These are phyloP conservation scores for Trichosporon ovoides DNA, from an alignment of 1,284 basidiomycete species.

Conservation along the genomic window DNA sequence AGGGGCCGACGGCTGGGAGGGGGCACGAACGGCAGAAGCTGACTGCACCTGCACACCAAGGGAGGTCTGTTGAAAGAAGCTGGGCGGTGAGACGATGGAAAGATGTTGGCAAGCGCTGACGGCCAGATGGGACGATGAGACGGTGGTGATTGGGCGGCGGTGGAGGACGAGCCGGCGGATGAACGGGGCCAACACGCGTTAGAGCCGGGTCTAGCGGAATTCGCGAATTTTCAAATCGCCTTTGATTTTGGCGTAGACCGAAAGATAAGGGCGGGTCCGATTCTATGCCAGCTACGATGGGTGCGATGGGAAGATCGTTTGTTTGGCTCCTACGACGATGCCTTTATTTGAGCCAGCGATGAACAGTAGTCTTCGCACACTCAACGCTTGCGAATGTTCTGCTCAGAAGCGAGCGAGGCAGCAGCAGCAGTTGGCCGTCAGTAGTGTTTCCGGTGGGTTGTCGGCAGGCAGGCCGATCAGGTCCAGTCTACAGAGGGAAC, in stretches of 20 bases:
- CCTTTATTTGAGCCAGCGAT: neutral
- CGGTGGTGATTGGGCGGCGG: neutral
- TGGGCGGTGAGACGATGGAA: neutral
- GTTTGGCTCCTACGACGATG: neutral
- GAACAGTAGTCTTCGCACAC: too few relatives aligned
- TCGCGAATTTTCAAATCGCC: neutral
- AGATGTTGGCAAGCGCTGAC: neutral
- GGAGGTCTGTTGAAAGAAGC: neutral
- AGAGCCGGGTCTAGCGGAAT: too few relatives aligned
- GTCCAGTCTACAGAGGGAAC: too few relatives aligned
- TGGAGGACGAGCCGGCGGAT: neutral
- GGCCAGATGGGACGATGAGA: conserved; percentile 2
- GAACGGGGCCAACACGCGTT: neutral
- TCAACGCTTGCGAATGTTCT: too few relatives aligned
- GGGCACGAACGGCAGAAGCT: neutral
- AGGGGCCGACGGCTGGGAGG: neutral
- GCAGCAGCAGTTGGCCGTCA: neutral
- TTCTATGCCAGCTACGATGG: neutral
- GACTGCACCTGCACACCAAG: neutral
- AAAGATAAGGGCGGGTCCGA: neutral
- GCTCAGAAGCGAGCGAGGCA: too few relatives aligned
- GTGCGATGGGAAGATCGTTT: neutral
- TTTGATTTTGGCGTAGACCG: neutral
- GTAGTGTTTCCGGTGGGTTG: too few relatives aligned
- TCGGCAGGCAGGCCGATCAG: too few relatives aligned